Evolutionary conservation across 2,329 filamentous ascomycete genomes (phyloP).

Genomic region (Sclerotinia trifoliorum): DNA sequence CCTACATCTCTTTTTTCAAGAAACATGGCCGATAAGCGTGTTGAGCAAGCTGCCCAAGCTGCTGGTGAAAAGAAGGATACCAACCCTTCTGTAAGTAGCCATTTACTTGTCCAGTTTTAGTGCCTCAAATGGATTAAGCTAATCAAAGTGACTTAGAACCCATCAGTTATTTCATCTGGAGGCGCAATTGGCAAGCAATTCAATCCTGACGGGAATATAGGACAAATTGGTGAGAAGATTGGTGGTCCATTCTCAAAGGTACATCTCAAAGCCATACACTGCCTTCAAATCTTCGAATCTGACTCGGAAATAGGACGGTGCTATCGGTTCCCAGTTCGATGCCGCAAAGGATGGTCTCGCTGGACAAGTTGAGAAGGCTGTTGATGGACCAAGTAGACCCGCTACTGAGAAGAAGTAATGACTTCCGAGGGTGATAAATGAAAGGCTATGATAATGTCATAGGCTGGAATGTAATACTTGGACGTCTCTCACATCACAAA

Average conservation of each 20-base stretch:
- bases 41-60: neutral
- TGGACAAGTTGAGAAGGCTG: constrained; percentile 14
- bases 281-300: neutral
- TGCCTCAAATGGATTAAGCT: neutral
- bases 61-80: constrained; percentile 6
- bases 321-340: constrained; percentile 8
- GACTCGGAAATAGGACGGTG: neutral
- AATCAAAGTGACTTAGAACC: neutral
- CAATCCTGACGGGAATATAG: constrained; percentile 8
- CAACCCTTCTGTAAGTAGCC: constrained; percentile 1
- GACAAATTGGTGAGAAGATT: constrained; percentile 12
- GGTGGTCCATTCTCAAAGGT: constrained; percentile 17
- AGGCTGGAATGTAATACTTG: neutral
- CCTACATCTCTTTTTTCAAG: neutral
- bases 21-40: constrained; percentile 6
- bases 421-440: neutral
- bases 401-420: constrained; percentile 14
- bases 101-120: no score
- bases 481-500: neutral
- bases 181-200: constrained; percentile 13
- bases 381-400: constrained; percentile 15
- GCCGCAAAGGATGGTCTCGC: constrained; percentile 13
- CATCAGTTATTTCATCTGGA: neutral
- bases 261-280: neutral
- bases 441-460: neutral